These are phyloP conservation scores for Tulasnella sp. DNA, from an alignment of 768 basidiomycete genomes.

Conservation along the genomic window DNA sequence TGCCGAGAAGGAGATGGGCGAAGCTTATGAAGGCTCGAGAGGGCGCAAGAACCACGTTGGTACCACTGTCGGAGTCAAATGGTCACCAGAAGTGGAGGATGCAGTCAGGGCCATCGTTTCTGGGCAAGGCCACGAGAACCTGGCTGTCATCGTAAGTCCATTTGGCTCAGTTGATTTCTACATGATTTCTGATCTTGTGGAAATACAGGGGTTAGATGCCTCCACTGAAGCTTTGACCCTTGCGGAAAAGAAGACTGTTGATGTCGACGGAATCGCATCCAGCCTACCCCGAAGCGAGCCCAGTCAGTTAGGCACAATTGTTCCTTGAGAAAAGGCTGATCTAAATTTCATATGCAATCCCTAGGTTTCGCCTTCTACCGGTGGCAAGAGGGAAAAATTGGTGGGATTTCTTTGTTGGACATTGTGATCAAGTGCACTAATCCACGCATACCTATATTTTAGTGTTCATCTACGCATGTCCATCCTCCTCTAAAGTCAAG, in stretches of 20 bases:
- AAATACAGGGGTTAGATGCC: constrained; percentile 50
- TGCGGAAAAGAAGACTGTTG: constrained; percentile 30
- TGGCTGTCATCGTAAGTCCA: constrained; percentile 56
- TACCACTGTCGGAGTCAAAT: constrained; percentile 50
- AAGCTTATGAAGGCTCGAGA: constrained; percentile 24
- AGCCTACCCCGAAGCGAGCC: constrained; percentile 49
- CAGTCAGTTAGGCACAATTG: constrained; percentile 34
- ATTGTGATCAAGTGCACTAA: neutral
- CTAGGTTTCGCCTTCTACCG: constrained; percentile 13
- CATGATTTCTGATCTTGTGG: neutral
- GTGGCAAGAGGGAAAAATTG: constrained; percentile 4
- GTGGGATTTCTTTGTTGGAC: neutral
- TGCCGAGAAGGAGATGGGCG: constrained; percentile 54
- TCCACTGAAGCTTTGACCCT: constrained; percentile 49
- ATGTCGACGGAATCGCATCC: constrained; percentile 36
- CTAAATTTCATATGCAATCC: neutral
- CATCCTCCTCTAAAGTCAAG: constrained; percentile 66
- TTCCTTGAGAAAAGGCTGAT: no score
- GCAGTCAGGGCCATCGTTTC: constrained; percentile 50
- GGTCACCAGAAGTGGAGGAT: constrained; percentile 52
- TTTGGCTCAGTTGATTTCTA: neutral
- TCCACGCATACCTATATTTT: constrained; percentile 1
- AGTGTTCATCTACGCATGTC: constrained; percentile 93
- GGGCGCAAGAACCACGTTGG: constrained; percentile 42
- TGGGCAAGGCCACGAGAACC: constrained; percentile 33